Percentiles rank a stretch among this genome's conserved stretches.
These are phyloP conservation scores for Coemansia sp. DNA, from an alignment of 192 early-diverging fungal genomes.

Conservation along the genomic window DNA sequence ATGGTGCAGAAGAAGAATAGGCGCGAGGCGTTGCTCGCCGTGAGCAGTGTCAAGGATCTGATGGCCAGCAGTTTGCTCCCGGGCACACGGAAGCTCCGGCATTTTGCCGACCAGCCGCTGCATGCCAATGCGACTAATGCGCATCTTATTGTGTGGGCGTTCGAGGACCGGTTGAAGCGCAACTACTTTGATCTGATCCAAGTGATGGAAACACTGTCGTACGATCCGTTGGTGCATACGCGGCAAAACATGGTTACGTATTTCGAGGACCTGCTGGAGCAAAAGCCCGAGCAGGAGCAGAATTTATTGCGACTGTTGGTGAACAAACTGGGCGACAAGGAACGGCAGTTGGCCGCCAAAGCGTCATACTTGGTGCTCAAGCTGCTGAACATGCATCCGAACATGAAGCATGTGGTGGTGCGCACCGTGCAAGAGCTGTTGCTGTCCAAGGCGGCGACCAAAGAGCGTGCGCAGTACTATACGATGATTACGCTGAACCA, in stretches of 20 bases:
- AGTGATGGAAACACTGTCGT: constrained; percentile 79
- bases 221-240: constrained; percentile 83
- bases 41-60: constrained; percentile 89
- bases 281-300: constrained; percentile 95
- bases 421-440: constrained; percentile 85
- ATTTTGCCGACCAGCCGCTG: constrained; percentile 90
- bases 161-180: constrained; percentile 92
- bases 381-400: constrained; percentile 72
- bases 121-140: constrained; percentile 57
- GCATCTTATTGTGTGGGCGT: constrained; percentile 89
- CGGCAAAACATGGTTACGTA: constrained; percentile 76
- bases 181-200: constrained; percentile 88
- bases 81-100: constrained; percentile 77
- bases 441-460: constrained; percentile 65
- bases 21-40: constrained; percentile 79
- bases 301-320: constrained; percentile 88
- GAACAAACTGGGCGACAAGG: constrained; percentile 94
- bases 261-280: constrained; percentile 73
- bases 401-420: constrained; percentile 87
- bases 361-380: constrained; percentile 74
- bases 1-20: constrained; percentile 91
- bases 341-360: constrained; percentile 84
- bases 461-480: constrained; percentile 86
- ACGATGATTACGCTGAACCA: constrained; percentile 90
- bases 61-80: constrained; percentile 79